Evolutionary conservation across 1,284 basidiomycete genomes (phyloP).

Genomic region (Polyporus tsugae): DNA sequence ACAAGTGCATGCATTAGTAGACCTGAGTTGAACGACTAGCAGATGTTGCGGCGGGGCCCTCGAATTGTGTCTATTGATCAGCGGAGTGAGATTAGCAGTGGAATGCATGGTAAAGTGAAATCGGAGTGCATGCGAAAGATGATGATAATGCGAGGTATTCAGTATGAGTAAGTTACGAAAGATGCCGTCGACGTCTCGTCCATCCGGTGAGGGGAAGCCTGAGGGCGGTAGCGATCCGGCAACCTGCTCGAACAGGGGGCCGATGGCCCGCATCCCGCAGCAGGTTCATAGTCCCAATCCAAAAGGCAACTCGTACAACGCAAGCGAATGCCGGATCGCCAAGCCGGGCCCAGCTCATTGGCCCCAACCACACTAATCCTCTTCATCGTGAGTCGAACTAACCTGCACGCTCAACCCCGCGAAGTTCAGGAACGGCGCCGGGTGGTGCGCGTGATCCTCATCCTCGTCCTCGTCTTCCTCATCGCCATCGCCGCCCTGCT

Average conservation of each 20-base stretch:
- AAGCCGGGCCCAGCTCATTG: not conserved
- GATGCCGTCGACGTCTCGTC: not conserved
- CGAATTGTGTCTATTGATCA: slow-evolving; percentile 13
- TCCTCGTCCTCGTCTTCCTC: slow-evolving; percentile 8
- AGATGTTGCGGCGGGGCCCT: not conserved
- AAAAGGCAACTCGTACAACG: not conserved
- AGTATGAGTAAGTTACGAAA: not conserved
- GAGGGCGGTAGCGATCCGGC: not conserved
- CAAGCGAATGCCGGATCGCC: not conserved
- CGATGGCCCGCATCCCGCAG: not conserved
- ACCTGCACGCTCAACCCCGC: slow-evolving; percentile 27
- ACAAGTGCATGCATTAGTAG: not conserved
- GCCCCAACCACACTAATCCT: not conserved
- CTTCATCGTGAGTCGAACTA: slow-evolving; percentile 15
- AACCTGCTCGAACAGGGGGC: not conserved
- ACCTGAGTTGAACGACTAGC: not conserved
- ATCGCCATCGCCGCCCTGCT: slow-evolving; percentile 2
- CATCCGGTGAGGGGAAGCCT: not conserved
- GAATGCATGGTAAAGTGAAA: not conserved
- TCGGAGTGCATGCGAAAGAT: not conserved
- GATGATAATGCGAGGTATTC: not conserved
- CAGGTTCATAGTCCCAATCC: not conserved
- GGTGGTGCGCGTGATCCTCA: not conserved
- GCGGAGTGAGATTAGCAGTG: not conserved
- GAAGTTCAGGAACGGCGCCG: slow-evolving; percentile 23